These are phyloP conservation scores for Fusarium secorum DNA, from an alignment of 2,329 filamentous ascomycete genomes.

Conservation along the genomic window DNA sequence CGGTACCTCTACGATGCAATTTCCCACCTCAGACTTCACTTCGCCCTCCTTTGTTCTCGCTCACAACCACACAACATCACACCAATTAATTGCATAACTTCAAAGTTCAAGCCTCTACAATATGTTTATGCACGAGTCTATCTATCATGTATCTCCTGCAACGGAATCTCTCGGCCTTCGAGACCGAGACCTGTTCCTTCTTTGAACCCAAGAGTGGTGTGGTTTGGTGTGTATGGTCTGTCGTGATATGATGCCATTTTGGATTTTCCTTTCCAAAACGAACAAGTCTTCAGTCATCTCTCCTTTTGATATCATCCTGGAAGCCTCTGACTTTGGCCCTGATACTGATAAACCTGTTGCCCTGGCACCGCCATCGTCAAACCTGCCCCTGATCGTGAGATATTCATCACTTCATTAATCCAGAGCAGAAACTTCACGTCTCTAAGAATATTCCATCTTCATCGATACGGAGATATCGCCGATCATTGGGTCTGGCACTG, in stretches of 20 bases:
- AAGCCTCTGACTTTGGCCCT: neutral
- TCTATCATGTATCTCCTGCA: slow-evolving; percentile 11
- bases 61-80: neutral
- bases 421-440: slow-evolving; percentile 13
- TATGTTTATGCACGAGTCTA: slow-evolving; percentile 20
- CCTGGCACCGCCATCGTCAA: neutral
- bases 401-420: slow-evolving; percentile 41
- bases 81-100: neutral
- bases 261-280: slow-evolving; percentile 18
- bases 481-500: slow-evolving; percentile 78
- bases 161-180: neutral
- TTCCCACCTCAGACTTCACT: neutral
- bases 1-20: neutral
- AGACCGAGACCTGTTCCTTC: slow-evolving; percentile 12
- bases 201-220: slow-evolving; percentile 24
- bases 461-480: neutral
- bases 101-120: neutral
- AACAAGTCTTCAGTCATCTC: neutral
- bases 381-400: slow-evolving; percentile 27
- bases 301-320: slow-evolving; percentile 6
- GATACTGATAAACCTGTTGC: neutral
- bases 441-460: slow-evolving; percentile 21
- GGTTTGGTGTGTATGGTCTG: neutral
- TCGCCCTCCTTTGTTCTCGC: neutral
- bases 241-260: slow-evolving; percentile 18